Evolutionary conservation across 169 alveolate genomes (phyloP).

Genomic region (Plasmodium vivax): DNA sequence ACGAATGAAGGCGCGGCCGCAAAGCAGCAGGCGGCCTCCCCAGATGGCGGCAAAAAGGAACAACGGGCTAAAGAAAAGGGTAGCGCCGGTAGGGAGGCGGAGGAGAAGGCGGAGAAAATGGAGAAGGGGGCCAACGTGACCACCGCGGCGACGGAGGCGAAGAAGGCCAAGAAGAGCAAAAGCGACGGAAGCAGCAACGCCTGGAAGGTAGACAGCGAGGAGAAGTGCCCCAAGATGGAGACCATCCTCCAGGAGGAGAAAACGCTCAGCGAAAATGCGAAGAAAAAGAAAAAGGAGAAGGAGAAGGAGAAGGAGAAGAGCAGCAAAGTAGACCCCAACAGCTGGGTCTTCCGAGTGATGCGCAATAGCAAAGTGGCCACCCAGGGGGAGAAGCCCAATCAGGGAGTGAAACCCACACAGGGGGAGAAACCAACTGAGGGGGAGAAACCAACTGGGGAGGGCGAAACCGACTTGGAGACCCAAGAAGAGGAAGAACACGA

Average conservation of each 20-base stretch:
- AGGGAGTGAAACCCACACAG: not conserved
- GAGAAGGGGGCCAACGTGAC: no score
- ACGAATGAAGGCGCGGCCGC: not conserved
- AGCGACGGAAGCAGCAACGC: conserved; percentile 23
- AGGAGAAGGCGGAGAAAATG: no score
- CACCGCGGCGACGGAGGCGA: not conserved
- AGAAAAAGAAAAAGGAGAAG: conserved; percentile 27
- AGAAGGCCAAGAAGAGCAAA: conserved; percentile 20
- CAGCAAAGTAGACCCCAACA: conserved; percentile 35
- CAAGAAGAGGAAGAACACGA: conserved; percentile 25
- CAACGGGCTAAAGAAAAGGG: not conserved
- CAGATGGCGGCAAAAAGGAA: not conserved
- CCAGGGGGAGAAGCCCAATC: not conserved
- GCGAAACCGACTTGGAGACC: not conserved
- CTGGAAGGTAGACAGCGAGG: conserved; percentile 5
- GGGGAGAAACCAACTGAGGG: not conserved
- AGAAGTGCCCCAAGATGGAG: not conserved
- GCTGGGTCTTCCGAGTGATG: conserved; percentile 70
- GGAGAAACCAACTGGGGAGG: not conserved
- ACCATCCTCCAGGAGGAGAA: conserved; percentile 22
- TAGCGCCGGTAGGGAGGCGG: not conserved
- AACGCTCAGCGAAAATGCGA: not conserved
- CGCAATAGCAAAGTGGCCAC: not conserved
- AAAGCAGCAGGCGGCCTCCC: not conserved
- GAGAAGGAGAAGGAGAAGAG: conserved; percentile 12